Evolutionary conservation across 1,139 yeast genomes (phyloP), one percentile per base, ranked within the genome.

Genomic region (Geotrichum australiense): DNA sequence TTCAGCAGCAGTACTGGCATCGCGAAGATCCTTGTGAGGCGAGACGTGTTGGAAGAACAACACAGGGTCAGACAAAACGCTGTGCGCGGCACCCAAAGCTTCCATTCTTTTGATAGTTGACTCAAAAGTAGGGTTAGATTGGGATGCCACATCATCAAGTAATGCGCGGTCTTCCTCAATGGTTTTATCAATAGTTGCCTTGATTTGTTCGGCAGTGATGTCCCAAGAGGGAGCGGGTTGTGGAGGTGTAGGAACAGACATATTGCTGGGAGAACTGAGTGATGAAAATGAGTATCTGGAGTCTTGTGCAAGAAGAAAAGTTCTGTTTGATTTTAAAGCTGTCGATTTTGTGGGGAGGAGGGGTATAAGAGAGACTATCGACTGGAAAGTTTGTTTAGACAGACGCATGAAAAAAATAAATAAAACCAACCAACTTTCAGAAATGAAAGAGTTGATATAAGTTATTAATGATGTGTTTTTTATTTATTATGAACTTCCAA

Each of bases 21-120:
- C 85, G 54, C 94, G 73, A 26, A 82, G 57, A 10, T 63, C 74
- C 53, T 78, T 74, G 49, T 73, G 69, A 10, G 76, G 55, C 2
- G 89, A 78, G 14, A 84, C 89, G 51, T 79, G 76, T 59, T 77
- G 84, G 55, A 75, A 78, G 56, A 84, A 83, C 4, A 78, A 66
- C 51, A 80, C 56, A 50, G 73, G 79, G 11, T 80, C 79, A 39
- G 62, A 43, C 2, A 24, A 8, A 19, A 33, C 24, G 15, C 37
- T 37, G 10, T 39, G 37, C 4, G 15, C 35, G 15, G 52, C 50
- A 34, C 35, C 28, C 8, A 43, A 37, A 12, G 37, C 46, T 14
- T 47, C 36, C 6, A 58, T 25, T 24, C 38, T 27, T 32, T 42
- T 42, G 46, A 82, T 67, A 6, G 76, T 74, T 39, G 65, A 69